phyloP scores from a whole-genome alignment of 371 early-diverging fungal species.

The Thermomucor indicae-seudaticae region DNA sequence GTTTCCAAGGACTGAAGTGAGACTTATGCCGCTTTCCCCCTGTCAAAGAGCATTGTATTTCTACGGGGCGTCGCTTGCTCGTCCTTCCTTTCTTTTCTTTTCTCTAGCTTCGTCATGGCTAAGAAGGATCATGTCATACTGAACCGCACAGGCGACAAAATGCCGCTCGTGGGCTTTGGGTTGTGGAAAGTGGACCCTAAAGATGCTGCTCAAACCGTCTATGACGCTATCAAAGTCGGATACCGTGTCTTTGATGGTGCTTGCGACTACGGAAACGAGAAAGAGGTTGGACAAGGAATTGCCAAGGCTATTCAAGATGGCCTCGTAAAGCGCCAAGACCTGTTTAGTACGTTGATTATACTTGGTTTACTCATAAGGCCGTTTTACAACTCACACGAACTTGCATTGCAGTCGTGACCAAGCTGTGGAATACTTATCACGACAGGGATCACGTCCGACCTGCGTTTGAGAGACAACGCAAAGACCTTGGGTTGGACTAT shows the following conservation, averaged over 20 bases:
- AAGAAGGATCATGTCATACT: conserved; percentile 5
- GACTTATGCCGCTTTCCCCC: too few species aligned
- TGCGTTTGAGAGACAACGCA: conserved; percentile 45
- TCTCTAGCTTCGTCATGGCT: not conserved
- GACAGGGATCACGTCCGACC: conserved; percentile 35
- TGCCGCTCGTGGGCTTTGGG: conserved; percentile 30
- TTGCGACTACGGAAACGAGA: conserved; percentile 56
- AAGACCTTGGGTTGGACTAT: conserved; percentile 58
- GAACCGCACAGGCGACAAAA: conserved; percentile 25
- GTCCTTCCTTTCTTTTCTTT: not conserved
- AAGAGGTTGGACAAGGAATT: conserved; percentile 58
- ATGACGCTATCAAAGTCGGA: conserved; percentile 34
- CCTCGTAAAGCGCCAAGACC: conserved; percentile 50
- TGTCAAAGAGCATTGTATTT: too few species aligned
- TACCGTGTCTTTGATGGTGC: conserved; percentile 35
- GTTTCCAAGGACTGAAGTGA: too few species aligned
- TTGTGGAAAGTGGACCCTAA: conserved; percentile 23
- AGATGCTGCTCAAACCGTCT: conserved; percentile 21
- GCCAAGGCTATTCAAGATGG: conserved; percentile 39
- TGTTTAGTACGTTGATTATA: conserved; percentile 19
- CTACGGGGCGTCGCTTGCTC: too few species aligned
- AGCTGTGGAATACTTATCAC: conserved; percentile 64
- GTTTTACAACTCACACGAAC: not conserved
- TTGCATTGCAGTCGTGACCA: conserved; percentile 59
- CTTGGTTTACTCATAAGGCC: not conserved